Evolutionary conservation across 192 early-diverging fungal species (phyloP).

Genomic region (Backusella luteola): DNA sequence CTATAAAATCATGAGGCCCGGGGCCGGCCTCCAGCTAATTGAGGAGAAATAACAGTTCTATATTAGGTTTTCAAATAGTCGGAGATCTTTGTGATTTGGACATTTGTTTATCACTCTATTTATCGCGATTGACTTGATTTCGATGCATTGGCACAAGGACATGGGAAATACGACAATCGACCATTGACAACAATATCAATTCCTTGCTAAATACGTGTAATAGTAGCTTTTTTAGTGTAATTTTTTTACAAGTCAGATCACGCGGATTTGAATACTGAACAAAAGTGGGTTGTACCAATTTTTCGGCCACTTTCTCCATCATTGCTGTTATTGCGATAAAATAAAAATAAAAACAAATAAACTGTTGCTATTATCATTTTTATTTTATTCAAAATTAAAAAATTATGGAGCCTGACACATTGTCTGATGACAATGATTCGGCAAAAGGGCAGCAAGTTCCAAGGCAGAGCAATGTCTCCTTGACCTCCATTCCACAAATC

Average conservation of each 20-base stretch:
- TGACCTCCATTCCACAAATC: background rate
- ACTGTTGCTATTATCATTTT: background rate
- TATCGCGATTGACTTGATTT: too few species aligned
- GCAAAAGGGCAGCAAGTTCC: background rate
- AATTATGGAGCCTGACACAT: background rate
- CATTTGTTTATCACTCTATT: too few species aligned
- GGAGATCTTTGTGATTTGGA: too few species aligned
- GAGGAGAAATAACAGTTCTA: too few species aligned
- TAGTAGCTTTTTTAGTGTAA: too few species aligned
- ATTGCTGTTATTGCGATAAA: background rate
- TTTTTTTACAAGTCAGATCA: background rate
- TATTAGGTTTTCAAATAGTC: too few species aligned
- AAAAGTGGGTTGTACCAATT: background rate
- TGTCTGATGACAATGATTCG: background rate
- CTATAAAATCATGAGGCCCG: too few species aligned
- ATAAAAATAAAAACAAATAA: background rate
- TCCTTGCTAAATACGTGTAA: too few species aligned
- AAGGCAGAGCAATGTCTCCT: background rate
- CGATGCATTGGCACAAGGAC: too few species aligned
- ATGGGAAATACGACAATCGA: too few species aligned
- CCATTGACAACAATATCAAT: too few species aligned
- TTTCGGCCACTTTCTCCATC: background rate
- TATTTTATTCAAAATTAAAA: background rate
- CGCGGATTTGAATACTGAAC: background rate
- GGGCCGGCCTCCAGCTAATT: too few species aligned